Conservation (phyloP, 371 early-diverging fungal genomes). For the Dentiscutata heterogama region DNA sequence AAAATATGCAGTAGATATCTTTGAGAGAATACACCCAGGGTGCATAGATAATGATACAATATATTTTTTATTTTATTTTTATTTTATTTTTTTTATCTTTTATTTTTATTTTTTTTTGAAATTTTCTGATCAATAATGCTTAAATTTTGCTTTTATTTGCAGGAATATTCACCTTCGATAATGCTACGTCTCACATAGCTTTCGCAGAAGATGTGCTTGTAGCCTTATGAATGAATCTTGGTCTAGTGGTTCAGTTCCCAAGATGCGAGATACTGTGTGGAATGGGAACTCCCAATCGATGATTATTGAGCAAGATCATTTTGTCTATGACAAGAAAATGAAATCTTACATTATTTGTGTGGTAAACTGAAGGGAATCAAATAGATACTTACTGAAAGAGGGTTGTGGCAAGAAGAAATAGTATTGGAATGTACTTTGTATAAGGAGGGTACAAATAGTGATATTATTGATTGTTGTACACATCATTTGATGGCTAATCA, state of each 20-base stretch:
- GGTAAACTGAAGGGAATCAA: slow-evolving; percentile 6
- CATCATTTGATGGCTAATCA: neutral
- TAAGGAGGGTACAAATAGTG: slow-evolving; percentile 31
- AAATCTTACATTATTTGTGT: neutral
- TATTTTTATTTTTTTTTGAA: no score
- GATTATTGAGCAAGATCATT: slow-evolving; percentile 43
- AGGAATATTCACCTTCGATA: slow-evolving; percentile 4
- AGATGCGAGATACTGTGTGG: neutral
- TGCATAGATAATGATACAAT: neutral
- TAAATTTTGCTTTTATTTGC: no score
- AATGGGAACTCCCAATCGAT: slow-evolving; percentile 23
- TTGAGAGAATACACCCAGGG: neutral
- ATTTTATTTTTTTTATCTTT: no score
- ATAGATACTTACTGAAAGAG: slow-evolving; percentile 12
- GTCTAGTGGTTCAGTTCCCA: neutral
- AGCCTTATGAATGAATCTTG: neutral
- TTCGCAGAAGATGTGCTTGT: neutral
- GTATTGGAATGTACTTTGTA: slow-evolving; percentile 7
- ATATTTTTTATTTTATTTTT: no score
- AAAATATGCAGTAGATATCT: neutral
- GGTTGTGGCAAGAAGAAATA: slow-evolving; percentile 14
- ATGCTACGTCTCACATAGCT: slow-evolving; percentile 6
- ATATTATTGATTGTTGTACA: slow-evolving; percentile 31
- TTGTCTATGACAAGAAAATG: neutral
- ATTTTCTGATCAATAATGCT: no score